Conservation (phyloP, 192 early-diverging fungal species). For the Entophlyctis luteolus region DNA sequence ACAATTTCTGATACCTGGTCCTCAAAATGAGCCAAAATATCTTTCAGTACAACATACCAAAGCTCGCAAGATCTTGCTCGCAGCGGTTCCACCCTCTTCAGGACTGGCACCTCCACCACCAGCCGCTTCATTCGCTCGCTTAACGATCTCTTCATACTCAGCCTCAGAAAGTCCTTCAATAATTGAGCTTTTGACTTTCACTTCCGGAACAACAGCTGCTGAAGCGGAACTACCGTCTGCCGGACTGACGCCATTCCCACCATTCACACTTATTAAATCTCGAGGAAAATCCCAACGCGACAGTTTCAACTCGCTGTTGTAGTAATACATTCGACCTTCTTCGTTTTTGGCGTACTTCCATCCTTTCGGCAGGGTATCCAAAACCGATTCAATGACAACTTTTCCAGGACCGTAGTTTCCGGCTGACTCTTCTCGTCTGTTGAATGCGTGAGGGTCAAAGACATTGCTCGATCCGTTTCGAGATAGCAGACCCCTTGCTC, state of each 20-base stretch:
- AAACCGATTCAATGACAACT: neutral
- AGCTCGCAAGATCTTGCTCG: neutral
- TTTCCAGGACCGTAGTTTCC: too few species aligned
- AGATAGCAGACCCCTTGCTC: too few species aligned
- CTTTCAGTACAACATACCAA: neutral
- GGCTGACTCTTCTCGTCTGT: too few species aligned
- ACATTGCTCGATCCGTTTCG: too few species aligned
- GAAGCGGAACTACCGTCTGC: neutral
- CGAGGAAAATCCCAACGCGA: constrained; percentile 37
- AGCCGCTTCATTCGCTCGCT: constrained; percentile 14
- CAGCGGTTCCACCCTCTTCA: neutral
- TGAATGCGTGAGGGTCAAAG: too few species aligned
- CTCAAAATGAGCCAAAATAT: neutral
- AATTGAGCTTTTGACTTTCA: constrained; percentile 1
- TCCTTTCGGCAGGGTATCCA: constrained; percentile 31
- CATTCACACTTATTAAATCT: neutral
- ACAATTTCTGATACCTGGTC: constrained; percentile 39
- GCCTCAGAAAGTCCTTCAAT: constrained; percentile 26
- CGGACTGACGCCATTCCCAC: neutral
- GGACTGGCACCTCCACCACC: neutral
- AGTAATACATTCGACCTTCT: constrained; percentile 40
- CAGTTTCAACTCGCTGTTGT: constrained; percentile 14
- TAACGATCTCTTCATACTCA: constrained; percentile 22
- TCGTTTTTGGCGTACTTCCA: constrained; percentile 28
- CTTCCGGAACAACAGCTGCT: constrained; percentile 3